These are phyloP conservation scores for Nothophaeocryptopus gaeumannii DNA, from an alignment of 2,329 filamentous ascomycete genomes.

Conservation along the genomic window DNA sequence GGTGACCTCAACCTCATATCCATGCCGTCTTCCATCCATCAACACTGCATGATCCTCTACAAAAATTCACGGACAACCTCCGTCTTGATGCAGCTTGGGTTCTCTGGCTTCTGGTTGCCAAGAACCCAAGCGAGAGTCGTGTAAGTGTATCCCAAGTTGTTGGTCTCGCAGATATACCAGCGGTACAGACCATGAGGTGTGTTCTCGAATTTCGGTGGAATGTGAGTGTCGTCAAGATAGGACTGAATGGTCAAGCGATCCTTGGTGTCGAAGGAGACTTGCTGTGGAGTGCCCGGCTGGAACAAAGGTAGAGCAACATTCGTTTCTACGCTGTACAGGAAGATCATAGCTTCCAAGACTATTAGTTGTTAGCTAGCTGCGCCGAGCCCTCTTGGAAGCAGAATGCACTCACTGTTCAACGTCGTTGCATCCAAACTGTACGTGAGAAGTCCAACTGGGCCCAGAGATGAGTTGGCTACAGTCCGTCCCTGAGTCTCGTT, in stretches of 20 bases:
- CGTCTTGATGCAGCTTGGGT: slow-evolving; percentile 46
- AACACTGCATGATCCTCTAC: neutral
- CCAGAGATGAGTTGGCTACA: slow-evolving; percentile 29
- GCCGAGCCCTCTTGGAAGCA: slow-evolving; percentile 7
- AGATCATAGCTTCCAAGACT: slow-evolving; percentile 29
- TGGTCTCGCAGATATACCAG: slow-evolving; percentile 48
- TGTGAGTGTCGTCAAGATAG: slow-evolving; percentile 41
- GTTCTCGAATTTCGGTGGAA: slow-evolving; percentile 30
- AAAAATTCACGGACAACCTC: slow-evolving; percentile 32
- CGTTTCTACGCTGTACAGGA: slow-evolving; percentile 38
- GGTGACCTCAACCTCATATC: too few relatives aligned
- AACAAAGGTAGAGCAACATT: slow-evolving; percentile 47
- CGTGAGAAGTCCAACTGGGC: slow-evolving; percentile 33
- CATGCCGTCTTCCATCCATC: too few relatives aligned
- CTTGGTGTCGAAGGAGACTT: slow-evolving; percentile 42
- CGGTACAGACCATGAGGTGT: slow-evolving; percentile 34
- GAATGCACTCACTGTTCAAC: slow-evolving; percentile 16
- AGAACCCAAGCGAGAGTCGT: slow-evolving; percentile 44
- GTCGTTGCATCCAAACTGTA: slow-evolving; percentile 34
- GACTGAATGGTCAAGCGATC: slow-evolving; percentile 40
- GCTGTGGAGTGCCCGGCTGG: slow-evolving; percentile 26
- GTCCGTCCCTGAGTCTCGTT: slow-evolving; percentile 21
- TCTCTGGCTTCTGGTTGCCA: slow-evolving; percentile 42
- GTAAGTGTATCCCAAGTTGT: slow-evolving; percentile 42
- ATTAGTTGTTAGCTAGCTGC: neutral